Conservation (phyloP, 1,284 basidiomycete species). For the Rhodotorula sp. region DNA sequence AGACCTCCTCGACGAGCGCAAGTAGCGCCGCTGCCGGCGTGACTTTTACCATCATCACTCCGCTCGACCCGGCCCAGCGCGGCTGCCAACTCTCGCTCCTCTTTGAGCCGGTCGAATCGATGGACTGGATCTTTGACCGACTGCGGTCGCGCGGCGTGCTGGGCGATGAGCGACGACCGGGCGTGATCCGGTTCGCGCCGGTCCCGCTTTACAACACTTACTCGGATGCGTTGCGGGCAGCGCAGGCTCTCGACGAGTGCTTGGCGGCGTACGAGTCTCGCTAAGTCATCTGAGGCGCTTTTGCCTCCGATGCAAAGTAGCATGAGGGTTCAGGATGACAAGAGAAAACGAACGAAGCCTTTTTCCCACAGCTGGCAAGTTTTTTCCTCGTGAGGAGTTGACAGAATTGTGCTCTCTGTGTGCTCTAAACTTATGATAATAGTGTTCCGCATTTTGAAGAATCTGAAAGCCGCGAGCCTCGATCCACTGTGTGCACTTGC, state of each 20-base stretch:
- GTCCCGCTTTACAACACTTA: conserved; percentile 78
- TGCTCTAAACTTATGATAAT: no score
- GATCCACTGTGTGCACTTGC: no score
- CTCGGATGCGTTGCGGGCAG: conserved; percentile 15
- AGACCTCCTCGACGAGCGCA: conserved; percentile 49
- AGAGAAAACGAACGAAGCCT: not conserved
- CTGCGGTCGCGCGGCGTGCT: conserved; percentile 71
- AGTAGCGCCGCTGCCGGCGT: conserved; percentile 41
- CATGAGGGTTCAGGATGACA: not conserved
- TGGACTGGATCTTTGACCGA: conserved; percentile 66
- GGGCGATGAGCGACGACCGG: conserved; percentile 83
- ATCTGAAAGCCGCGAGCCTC: no score
- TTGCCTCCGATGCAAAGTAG: not conserved
- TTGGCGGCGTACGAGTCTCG: not conserved
- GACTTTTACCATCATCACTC: conserved; percentile 82
- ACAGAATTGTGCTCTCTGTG: no score
- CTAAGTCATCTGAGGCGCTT: not conserved
- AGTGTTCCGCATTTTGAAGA: no score
- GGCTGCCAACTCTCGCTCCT: conserved; percentile 83
- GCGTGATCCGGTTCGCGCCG: conserved; percentile 83
- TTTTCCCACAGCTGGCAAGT: no score
- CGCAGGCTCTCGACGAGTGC: conserved; percentile 13
- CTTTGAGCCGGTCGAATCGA: conserved; percentile 64
- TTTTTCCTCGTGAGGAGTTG: no score
- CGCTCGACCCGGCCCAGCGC: conserved; percentile 61